A percentile compares a stretch with the other conserved stretches of the same genome.
Evolutionary conservation across 2,329 filamentous ascomycete species (phyloP).

Genomic region (Cladosporium colombiae): DNA sequence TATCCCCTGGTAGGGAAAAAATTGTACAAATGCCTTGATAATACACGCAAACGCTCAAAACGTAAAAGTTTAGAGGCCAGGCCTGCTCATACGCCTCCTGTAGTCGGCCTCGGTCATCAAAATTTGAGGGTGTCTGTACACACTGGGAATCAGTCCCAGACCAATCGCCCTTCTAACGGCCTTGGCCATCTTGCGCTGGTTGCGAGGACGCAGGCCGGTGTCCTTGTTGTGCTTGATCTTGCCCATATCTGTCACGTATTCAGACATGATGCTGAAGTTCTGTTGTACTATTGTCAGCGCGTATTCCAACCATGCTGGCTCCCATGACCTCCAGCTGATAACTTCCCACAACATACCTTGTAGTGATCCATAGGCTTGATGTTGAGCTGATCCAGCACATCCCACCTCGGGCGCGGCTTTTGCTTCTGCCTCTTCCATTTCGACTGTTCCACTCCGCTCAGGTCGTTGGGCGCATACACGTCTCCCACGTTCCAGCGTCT

Average conservation of each 20-base stretch:
- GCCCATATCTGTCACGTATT: conserved; percentile 82
- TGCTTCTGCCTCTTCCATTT: conserved; percentile 69
- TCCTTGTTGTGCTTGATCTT: conserved; percentile 75
- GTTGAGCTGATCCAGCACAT: conserved; percentile 77
- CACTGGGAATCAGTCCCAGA: conserved; percentile 86
- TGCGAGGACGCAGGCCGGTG: conserved; percentile 81
- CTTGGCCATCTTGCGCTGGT: conserved; percentile 91
- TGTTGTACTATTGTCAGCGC: conserved; percentile 40
- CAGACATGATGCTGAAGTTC: conserved; percentile 91
- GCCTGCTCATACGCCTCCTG: conserved; percentile 7
- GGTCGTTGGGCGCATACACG: conserved; percentile 86
- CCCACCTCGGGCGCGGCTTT: conserved; percentile 51
- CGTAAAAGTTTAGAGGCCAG: background rate
- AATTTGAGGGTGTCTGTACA: conserved; percentile 85
- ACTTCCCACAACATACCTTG: conserved; percentile 62
- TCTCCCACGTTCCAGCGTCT: conserved; percentile 77
- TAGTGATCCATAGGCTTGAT: conserved; percentile 83
- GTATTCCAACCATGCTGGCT: background rate
- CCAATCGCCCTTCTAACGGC: conserved; percentile 87
- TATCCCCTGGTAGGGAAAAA: background rate
- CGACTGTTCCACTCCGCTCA: conserved; percentile 73
- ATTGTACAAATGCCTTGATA: conserved; percentile 9
- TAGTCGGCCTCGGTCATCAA: conserved; percentile 41
- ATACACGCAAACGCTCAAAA: conserved; percentile 1
- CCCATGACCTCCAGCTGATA: background rate